Evolutionary conservation across 352 stramenopile species (phyloP).

Genomic region (Plasmopara viticola): DNA sequence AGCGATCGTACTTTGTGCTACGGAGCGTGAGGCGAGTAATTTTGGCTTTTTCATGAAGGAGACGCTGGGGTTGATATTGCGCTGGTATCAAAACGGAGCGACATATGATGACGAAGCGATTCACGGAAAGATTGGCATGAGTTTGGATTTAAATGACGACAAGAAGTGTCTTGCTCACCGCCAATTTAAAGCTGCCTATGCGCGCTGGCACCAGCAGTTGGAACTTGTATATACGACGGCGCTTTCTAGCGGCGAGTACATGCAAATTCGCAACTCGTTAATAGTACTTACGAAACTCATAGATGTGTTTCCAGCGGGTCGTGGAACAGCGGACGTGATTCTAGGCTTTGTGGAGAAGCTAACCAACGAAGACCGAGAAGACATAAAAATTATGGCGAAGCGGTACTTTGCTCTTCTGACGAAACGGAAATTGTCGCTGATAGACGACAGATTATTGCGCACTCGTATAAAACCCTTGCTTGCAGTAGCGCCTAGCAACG

Average conservation of each 20-base stretch:
- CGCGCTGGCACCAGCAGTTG: constrained; percentile 67
- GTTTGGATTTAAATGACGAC: constrained; percentile 58
- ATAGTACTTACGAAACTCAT: constrained; percentile 87
- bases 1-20: constrained; percentile 73
- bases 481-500: constrained; percentile 6
- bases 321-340: constrained; percentile 50
- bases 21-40: constrained; percentile 77
- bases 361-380: constrained; percentile 76
- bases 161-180: constrained; percentile 50
- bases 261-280: constrained; percentile 80
- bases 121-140: constrained; percentile 67
- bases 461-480: constrained; percentile 17
- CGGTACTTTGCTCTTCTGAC: constrained; percentile 79
- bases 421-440: constrained; percentile 60
- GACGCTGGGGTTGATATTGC: constrained; percentile 55
- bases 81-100: constrained; percentile 72
- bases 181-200: constrained; percentile 74
- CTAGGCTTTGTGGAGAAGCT: constrained; percentile 61
- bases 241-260: constrained; percentile 66
- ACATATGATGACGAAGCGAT: constrained; percentile 79
- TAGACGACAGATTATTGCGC: constrained; percentile 54
- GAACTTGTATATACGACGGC: constrained; percentile 58
- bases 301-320: constrained; percentile 71
- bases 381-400: constrained; percentile 88
- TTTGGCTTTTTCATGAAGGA: constrained; percentile 85